These are phyloP conservation scores for Entomortierella parvispora DNA, from an alignment of 192 early-diverging fungal species.

Conservation along the genomic window DNA sequence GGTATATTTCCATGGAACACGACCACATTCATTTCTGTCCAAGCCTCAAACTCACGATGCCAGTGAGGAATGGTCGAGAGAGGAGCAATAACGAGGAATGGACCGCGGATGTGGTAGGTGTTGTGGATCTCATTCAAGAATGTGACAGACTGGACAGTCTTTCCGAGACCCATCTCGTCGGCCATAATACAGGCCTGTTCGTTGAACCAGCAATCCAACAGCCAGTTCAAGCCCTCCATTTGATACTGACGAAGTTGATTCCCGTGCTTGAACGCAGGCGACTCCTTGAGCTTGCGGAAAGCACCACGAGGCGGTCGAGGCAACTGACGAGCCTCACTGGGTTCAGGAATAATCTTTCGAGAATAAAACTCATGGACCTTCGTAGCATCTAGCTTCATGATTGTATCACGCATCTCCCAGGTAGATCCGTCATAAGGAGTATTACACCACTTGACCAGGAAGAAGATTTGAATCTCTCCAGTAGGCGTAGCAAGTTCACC, in stretches of 20 bases:
- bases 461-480: conserved; percentile 68
- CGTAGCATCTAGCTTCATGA: conserved; percentile 66
- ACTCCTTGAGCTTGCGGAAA: conserved; percentile 67
- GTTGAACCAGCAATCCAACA: conserved; percentile 82
- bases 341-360: conserved; percentile 65
- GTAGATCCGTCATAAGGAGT: conserved; percentile 77
- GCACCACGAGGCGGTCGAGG: conserved; percentile 57
- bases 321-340: conserved; percentile 57
- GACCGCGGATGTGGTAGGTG: conserved; percentile 71
- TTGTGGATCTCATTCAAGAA: conserved; percentile 77
- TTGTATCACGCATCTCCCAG: conserved; percentile 72
- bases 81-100: conserved; percentile 77
- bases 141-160: conserved; percentile 84
- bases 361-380: conserved; percentile 75
- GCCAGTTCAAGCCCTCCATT: conserved; percentile 87
- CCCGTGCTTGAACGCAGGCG: conserved; percentile 76
- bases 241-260: conserved; percentile 81
- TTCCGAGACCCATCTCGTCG: conserved; percentile 96
- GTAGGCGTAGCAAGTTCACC: conserved; percentile 70
- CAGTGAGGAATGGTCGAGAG: conserved; percentile 72
- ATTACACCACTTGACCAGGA: conserved; percentile 81
- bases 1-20: conserved; percentile 70
- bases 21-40: conserved; percentile 51
- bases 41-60: conserved; percentile 62
- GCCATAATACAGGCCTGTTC: conserved; percentile 97